Percentiles rank a stretch among this genome's conserved stretches.
Evolutionary conservation across 192 early-diverging fungal genomes (phyloP).

Genomic region (Coemansia pectinata): DNA sequence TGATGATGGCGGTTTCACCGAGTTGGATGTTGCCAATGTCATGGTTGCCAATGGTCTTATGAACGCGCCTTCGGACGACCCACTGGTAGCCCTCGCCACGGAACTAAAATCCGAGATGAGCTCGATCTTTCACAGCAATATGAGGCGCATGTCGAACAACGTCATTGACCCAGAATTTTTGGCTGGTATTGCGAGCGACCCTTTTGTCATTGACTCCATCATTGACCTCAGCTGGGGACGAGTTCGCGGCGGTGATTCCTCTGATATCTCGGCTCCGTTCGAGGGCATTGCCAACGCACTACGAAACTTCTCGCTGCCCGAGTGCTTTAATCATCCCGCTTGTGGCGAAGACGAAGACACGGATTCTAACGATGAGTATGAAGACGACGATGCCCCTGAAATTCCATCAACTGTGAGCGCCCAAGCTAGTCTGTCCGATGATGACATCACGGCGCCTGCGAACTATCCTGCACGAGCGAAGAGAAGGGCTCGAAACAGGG

Average conservation of each 20-base stretch:
- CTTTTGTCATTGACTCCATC: conserved; percentile 18
- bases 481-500: neutral
- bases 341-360: neutral
- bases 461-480: neutral
- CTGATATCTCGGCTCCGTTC: conserved; percentile 2
- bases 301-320: conserved; percentile 14
- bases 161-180: conserved; percentile 27
- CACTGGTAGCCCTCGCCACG: conserved; percentile 33
- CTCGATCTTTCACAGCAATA: conserved; percentile 28
- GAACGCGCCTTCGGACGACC: conserved; percentile 29
- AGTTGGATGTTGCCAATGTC: conserved; percentile 28
- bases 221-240: conserved; percentile 16
- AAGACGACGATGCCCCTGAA: neutral
- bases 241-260: conserved; percentile 1
- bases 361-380: conserved; percentile 5
- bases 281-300: conserved; percentile 16
- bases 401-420: neutral
- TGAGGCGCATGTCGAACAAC: conserved; percentile 25
- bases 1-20: conserved; percentile 17
- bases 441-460: neutral
- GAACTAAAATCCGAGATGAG: conserved; percentile 40
- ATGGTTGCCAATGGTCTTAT: conserved; percentile 40
- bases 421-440: neutral
- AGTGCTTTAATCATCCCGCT: conserved; percentile 10
- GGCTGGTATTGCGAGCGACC: conserved; percentile 26